Evolutionary conservation across 257 asterid species (phyloP).

Genomic region (Fraxinus pennsylvanica): DNA sequence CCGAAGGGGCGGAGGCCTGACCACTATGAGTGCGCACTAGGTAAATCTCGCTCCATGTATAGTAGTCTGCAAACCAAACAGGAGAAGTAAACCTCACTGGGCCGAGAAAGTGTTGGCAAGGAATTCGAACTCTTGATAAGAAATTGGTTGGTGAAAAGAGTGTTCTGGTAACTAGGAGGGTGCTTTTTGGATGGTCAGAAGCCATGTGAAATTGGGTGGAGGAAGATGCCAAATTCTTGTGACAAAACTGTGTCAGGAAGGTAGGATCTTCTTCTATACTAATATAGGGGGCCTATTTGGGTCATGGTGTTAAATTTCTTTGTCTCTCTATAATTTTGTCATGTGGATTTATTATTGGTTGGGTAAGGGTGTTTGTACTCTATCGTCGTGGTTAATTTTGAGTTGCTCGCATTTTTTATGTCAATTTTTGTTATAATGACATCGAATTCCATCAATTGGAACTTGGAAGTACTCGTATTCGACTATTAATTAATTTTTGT

Average conservation of each 20-base stretch:
- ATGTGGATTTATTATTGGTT: too few relatives aligned
- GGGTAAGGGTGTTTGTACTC: too few relatives aligned
- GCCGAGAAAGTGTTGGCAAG: too few relatives aligned
- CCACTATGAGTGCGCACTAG: too few relatives aligned
- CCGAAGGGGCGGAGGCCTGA: too few relatives aligned
- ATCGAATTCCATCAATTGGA: neutral
- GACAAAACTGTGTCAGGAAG: constrained; percentile 38
- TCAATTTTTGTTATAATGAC: neutral
- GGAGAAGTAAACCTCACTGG: too few relatives aligned
- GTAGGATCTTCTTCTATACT: constrained; percentile 28
- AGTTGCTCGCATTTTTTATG: neutral
- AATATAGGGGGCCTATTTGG: constrained; percentile 31
- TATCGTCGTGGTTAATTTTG: neutral
- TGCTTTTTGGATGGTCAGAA: constrained; percentile 29
- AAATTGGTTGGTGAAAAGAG: constrained; percentile 19
- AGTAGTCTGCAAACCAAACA: too few relatives aligned
- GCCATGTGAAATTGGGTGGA: constrained; percentile 62
- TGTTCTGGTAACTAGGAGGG: constrained; percentile 9
- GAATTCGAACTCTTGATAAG: neutral
- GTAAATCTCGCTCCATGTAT: too few relatives aligned
- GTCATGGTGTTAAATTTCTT: constrained; percentile 28
- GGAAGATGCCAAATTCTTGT: constrained; percentile 59
- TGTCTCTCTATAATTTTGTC: constrained; percentile 4
- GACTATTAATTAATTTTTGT: too few relatives aligned
- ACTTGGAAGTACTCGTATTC: neutral